Evolutionary conservation across 768 basidiomycete genomes (phyloP), one percentile per base, ranked within the genome.

Genomic region (Piloderma croceum): DNA sequence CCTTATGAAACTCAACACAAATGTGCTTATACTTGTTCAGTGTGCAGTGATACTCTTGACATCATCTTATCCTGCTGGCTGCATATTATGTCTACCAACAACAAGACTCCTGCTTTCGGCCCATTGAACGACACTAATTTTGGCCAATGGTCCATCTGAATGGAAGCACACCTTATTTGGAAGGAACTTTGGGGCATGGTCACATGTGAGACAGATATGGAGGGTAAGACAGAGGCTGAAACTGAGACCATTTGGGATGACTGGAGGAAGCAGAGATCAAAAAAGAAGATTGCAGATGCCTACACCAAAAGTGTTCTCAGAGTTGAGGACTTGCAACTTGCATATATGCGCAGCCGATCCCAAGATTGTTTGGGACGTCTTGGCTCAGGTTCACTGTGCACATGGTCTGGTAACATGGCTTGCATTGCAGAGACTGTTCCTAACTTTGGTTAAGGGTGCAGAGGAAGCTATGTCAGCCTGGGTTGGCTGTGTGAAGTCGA

Each of bases 321-420:
- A n/a, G 57, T 59, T 11, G 53, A 60, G 2, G 49, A 46, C 31
- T 38, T 38, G 13, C 59, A 61, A 43, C 41, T 61, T 18, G 23
- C 46, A 5, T 58, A 61, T 38, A 56, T 58, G 53, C 35, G 33
- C 12, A 45, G 46, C 5, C 17, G 59, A 61, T 29, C 59, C 53
- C 2, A 25, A 44, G 23, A 53, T 49, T 24, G 45, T 60, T 21
- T 62, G 58, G 59, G 4, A 37, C 13, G 49, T 38, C 9, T 31
- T 60, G 11, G 40, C 44, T 11, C 18, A 36, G 23, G 48, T 57
- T 6, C 56, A 60, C 50, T 43, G 34, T 7, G 51, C 55, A 5
- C 37, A 24, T 12, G 54, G 59, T 1, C 56, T 59, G 23, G 54
- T 54, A 17, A 59, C 53, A 11, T 37, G 31, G 29, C 39, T 43